Evolutionary conservation across 2,329 filamentous ascomycete genomes (phyloP).

Genomic region (Microdochium paspali): DNA sequence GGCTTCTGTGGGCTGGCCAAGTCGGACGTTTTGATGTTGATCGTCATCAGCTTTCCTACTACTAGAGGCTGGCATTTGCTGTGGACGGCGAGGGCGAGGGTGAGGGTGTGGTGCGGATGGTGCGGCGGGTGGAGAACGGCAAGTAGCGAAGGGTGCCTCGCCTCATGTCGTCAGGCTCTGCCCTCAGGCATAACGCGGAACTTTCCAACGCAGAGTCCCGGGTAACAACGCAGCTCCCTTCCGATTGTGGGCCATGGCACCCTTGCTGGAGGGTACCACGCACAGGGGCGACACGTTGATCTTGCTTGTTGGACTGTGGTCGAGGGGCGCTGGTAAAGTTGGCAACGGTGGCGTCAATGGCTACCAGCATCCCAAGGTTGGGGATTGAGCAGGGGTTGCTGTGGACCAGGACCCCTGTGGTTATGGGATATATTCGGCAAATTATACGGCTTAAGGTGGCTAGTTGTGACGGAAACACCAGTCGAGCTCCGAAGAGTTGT

Average conservation of each 20-base stretch:
- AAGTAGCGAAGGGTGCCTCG: not conserved
- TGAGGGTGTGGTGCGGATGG: not conserved
- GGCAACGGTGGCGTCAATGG: not conserved
- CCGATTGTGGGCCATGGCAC: too few relatives aligned
- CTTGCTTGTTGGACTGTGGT: not conserved
- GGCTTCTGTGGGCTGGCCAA: not conserved
- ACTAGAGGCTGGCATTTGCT: not conserved
- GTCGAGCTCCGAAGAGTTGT: not conserved
- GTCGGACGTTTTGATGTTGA: not conserved
- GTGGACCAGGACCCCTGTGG: not conserved
- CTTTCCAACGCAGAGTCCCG: too few relatives aligned
- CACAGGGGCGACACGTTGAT: not conserved
- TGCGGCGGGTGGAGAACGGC: not conserved
- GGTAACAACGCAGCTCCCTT: too few relatives aligned
- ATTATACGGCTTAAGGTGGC: not conserved
- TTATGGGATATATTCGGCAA: not conserved
- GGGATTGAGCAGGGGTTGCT: not conserved
- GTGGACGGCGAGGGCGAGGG: not conserved
- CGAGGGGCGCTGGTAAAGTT: not conserved
- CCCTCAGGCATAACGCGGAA: not conserved
- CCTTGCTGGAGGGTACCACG: too few relatives aligned
- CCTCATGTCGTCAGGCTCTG: not conserved
- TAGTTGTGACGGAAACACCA: not conserved
- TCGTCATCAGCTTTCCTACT: not conserved
- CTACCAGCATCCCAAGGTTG: not conserved